A percentile compares a stretch with the other conserved stretches of the same genome.
phyloP scores from a whole-genome alignment of 148 eudicot genomes.

The Persicaria tinctoria region DNA sequence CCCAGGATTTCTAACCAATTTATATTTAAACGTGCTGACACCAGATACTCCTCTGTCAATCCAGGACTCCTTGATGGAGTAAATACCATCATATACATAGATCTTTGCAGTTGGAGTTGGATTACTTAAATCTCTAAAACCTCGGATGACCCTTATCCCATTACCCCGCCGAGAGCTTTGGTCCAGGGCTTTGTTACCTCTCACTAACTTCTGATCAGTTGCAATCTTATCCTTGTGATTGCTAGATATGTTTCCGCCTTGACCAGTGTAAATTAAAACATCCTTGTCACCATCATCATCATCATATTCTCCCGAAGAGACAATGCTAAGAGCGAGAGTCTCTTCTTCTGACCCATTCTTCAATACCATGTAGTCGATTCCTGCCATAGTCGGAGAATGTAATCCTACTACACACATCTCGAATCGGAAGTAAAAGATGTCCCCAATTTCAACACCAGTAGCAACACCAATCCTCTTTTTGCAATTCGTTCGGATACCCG shows the following conservation, averaged over 20 bases:
- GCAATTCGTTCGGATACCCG: constrained; percentile 61
- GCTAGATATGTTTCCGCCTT: constrained; percentile 11
- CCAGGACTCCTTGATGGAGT: constrained; percentile 27
- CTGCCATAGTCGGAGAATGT: constrained; percentile 85
- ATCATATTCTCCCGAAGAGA: constrained; percentile 9
- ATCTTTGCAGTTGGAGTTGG: constrained; percentile 8
- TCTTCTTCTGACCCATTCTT: constrained; percentile 23
- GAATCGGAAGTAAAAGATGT: constrained; percentile 82
- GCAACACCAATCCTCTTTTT: constrained; percentile 61
- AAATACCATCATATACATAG: constrained; percentile 28
- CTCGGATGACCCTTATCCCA: constrained; percentile 13
- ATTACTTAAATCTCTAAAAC: constrained; percentile 13
- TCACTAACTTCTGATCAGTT: constrained; percentile 67
- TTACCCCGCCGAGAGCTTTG: constrained; percentile 5
- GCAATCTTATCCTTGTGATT: neutral
- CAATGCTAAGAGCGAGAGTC: neutral
- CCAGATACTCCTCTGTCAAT: constrained; percentile 25
- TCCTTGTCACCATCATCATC: constrained; percentile 1
- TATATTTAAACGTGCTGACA: constrained; percentile 19
- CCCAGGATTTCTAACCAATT: constrained; percentile 24
- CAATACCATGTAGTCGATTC: constrained; percentile 69
- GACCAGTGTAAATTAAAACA: constrained; percentile 12
- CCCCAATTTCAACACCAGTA: constrained; percentile 89
- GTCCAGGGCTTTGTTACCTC: constrained; percentile 43
- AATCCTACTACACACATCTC: constrained; percentile 75